Conservation (phyloP, 2,329 filamentous ascomycete genomes). For the Juglanconis oblonga region DNA sequence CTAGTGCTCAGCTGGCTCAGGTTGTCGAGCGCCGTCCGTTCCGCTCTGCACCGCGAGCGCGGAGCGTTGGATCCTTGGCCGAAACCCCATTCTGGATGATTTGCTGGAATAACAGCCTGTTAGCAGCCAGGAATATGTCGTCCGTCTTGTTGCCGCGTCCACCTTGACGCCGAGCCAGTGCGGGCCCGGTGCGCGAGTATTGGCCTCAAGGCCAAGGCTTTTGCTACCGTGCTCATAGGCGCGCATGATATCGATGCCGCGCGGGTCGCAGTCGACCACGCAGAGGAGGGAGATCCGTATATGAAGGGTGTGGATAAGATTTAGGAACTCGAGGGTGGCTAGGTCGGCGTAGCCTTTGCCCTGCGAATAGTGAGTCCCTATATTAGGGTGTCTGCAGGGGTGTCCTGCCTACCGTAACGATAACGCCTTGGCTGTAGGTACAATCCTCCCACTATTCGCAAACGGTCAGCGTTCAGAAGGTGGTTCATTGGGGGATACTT, state of each 20-base stretch:
- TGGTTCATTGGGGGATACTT: slow-evolving; percentile 63
- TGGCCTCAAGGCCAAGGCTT: slow-evolving; percentile 57
- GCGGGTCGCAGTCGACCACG: slow-evolving; percentile 73
- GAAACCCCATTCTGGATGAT: neutral
- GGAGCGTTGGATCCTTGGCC: slow-evolving; percentile 4
- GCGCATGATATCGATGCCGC: slow-evolving; percentile 70
- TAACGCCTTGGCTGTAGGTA: slow-evolving; percentile 53
- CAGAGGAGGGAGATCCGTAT: slow-evolving; percentile 57
- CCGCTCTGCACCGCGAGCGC: neutral
- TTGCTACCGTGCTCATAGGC: slow-evolving; percentile 72
- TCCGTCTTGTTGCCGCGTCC: too few relatives aligned
- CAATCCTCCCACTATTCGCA: slow-evolving; percentile 52
- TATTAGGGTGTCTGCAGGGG: neutral
- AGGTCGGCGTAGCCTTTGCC: slow-evolving; percentile 83
- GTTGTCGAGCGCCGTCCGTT: slow-evolving; percentile 20
- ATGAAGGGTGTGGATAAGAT: slow-evolving; percentile 43
- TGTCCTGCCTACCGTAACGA: slow-evolving; percentile 57
- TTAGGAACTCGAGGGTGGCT: slow-evolving; percentile 63
- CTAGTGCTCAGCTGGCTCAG: slow-evolving; percentile 42
- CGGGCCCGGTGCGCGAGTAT: slow-evolving; percentile 47
- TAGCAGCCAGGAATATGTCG: slow-evolving; percentile 33
- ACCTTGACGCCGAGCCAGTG: slow-evolving; percentile 63
- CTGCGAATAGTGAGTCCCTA: slow-evolving; percentile 35
- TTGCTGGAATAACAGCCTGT: too few relatives aligned
- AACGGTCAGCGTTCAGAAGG: slow-evolving; percentile 64